A percentile compares a stretch with the other conserved stretches of the same genome.
phyloP scores from a whole-genome alignment of 2,329 filamentous ascomycete species.

The Ceratocystis eucalypticola region DNA sequence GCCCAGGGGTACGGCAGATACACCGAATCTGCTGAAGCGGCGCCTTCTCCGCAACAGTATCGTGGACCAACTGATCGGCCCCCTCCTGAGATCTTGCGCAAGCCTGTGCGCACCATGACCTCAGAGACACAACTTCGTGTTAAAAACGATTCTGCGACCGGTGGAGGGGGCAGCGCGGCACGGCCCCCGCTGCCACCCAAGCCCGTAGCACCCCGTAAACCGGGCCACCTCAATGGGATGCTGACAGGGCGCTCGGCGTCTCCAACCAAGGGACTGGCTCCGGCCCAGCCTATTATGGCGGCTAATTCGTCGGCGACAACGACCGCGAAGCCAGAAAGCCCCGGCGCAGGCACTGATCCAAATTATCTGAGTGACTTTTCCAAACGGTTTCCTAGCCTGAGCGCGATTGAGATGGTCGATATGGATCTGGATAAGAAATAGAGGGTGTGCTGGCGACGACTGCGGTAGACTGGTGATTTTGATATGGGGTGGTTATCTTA shows the following conservation, averaged over 20 bases:
- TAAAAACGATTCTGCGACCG: constrained; percentile 18
- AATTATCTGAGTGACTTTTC: constrained; percentile 61
- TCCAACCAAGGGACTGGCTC: constrained; percentile 24
- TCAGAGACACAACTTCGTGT: constrained; percentile 21
- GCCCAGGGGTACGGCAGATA: constrained; percentile 85
- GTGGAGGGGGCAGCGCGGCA: constrained; percentile 11
- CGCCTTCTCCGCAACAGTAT: neutral
- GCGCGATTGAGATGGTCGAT: constrained; percentile 79
- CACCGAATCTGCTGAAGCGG: constrained; percentile 38
- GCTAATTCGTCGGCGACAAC: constrained; percentile 25
- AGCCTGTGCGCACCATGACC: constrained; percentile 13
- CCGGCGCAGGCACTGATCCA: constrained; percentile 41
- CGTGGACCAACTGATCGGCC: neutral
- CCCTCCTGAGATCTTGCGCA: constrained; percentile 13
- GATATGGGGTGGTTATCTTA: neutral
- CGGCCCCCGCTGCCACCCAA: constrained; percentile 23
- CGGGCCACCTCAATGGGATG: constrained; percentile 45
- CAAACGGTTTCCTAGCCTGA: constrained; percentile 74
- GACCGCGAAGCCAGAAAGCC: no score
- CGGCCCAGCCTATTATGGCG: constrained; percentile 29
- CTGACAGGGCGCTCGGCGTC: constrained; percentile 31
- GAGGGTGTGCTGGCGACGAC: neutral
- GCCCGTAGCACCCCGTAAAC: constrained; percentile 48
- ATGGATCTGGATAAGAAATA: constrained; percentile 36
- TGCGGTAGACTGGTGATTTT: neutral